phyloP scores from a whole-genome alignment of 176 grass and related monocot genomes.

The Eragrostis curvula region DNA sequence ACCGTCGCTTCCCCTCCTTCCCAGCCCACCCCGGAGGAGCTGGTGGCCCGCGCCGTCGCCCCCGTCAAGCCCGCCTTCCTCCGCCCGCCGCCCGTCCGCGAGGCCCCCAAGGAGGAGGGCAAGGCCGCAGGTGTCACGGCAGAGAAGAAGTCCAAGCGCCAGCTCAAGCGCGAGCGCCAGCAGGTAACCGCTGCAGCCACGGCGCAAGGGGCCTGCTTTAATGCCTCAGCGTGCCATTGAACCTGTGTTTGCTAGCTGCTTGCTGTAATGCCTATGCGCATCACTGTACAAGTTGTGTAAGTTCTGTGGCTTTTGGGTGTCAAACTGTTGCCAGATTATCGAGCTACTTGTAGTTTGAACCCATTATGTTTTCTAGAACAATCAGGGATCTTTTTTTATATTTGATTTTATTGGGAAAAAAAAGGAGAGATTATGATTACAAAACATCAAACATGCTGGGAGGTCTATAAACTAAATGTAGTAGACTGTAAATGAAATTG shows the following conservation, averaged over 20 bases:
- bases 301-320: background rate
- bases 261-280: constrained; percentile 31
- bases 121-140: constrained; percentile 37
- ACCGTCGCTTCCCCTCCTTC: background rate
- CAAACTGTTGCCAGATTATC: background rate
- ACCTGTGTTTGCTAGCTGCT: constrained; percentile 31
- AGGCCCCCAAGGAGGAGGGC: constrained; percentile 46
- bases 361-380: background rate
- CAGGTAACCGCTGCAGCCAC: constrained; percentile 46
- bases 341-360: background rate
- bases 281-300: too few species aligned
- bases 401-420: background rate
- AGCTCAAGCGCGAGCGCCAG: constrained; percentile 81
- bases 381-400: background rate
- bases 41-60: constrained; percentile 70
- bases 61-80: constrained; percentile 80
- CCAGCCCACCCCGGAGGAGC: constrained; percentile 61
- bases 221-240: background rate
- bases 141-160: constrained; percentile 90
- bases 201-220: background rate
- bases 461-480: background rate
- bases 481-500: background rate
- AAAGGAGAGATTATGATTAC: background rate
- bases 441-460: background rate
- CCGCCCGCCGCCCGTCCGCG: constrained; percentile 64